Conservation (phyloP, 1,284 basidiomycete genomes). For the Heterobasidion irregulare region DNA sequence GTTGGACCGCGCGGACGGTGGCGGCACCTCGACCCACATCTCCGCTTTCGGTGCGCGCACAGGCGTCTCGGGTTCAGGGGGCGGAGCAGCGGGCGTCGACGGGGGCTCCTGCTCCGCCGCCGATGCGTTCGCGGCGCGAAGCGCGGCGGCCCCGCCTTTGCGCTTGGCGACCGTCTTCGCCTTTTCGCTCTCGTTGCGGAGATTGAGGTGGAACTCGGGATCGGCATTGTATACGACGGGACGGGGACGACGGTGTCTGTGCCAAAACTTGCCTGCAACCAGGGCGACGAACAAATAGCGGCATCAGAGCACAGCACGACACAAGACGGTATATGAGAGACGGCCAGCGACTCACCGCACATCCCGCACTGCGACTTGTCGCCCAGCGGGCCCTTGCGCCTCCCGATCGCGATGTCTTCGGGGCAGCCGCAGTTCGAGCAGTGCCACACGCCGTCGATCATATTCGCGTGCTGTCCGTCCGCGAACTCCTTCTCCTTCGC, state of each 20-base stretch:
- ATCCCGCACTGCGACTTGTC: constrained; percentile 88
- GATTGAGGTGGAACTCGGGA: constrained; percentile 55
- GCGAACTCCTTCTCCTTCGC: constrained; percentile 76
- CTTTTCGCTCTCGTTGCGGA: constrained; percentile 47
- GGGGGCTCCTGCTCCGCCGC: constrained; percentile 16
- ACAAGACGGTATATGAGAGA: constrained; percentile 3
- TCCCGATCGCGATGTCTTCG: constrained; percentile 74
- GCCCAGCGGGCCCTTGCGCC: constrained; percentile 83
- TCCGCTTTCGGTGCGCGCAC: constrained; percentile 31
- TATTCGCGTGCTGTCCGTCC: constrained; percentile 74
- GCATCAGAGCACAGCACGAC: background rate
- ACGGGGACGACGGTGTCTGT: constrained; percentile 70
- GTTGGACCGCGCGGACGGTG: constrained; percentile 7
- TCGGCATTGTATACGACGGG: constrained; percentile 72
- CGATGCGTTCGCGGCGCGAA: constrained; percentile 9
- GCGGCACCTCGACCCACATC: constrained; percentile 24
- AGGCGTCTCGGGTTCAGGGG: constrained; percentile 46
- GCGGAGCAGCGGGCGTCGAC: constrained; percentile 33
- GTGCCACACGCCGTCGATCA: constrained; percentile 83
- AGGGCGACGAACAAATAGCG: constrained; percentile 1
- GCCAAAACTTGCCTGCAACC: constrained; percentile 73
- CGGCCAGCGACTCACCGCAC: constrained; percentile 59
- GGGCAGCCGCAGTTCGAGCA: constrained; percentile 90
- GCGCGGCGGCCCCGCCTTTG: constrained; percentile 29
- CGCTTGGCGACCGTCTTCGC: constrained; percentile 40